These are phyloP conservation scores for Rheum nobile DNA, from an alignment of 148 eudicot species.

Conservation along the genomic window DNA sequence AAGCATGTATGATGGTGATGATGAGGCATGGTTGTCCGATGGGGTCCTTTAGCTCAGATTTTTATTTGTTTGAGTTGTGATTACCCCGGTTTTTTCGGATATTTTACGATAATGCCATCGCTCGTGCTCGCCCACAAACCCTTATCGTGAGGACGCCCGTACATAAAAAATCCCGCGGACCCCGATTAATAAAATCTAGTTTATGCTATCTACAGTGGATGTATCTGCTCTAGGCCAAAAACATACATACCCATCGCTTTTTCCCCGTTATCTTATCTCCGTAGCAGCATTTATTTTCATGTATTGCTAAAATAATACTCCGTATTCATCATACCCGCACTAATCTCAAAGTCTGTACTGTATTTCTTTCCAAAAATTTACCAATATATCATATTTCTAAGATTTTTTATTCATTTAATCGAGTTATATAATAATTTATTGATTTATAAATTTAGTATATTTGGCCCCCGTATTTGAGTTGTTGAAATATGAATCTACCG, in stretches of 20 bases:
- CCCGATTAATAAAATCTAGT: not conserved
- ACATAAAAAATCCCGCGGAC: not conserved
- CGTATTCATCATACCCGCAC: not conserved
- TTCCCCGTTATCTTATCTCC: not conserved
- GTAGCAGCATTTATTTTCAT: not conserved
- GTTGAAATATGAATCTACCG: too few relatives aligned
- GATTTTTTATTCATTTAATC: too few relatives aligned
- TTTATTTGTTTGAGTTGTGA: not conserved
- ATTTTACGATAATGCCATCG: not conserved
- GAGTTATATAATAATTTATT: too few relatives aligned
- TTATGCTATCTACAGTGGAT: slow-evolving; percentile 3
- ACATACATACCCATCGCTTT: not conserved
- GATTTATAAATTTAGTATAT: too few relatives aligned
- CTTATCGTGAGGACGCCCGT: not conserved
- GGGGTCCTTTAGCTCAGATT: not conserved
- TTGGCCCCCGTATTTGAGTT: too few relatives aligned
- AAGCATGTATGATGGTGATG: not conserved
- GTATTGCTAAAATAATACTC: not conserved
- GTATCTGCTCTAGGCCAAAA: not conserved
- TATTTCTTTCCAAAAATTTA: not conserved
- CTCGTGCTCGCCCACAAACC: not conserved
- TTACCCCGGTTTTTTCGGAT: not conserved
- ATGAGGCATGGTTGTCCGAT: not conserved
- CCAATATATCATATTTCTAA: not conserved
- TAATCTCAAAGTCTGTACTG: not conserved